phyloP scores from a whole-genome alignment of 768 basidiomycete species.

The Boletus rubroflammeus region DNA sequence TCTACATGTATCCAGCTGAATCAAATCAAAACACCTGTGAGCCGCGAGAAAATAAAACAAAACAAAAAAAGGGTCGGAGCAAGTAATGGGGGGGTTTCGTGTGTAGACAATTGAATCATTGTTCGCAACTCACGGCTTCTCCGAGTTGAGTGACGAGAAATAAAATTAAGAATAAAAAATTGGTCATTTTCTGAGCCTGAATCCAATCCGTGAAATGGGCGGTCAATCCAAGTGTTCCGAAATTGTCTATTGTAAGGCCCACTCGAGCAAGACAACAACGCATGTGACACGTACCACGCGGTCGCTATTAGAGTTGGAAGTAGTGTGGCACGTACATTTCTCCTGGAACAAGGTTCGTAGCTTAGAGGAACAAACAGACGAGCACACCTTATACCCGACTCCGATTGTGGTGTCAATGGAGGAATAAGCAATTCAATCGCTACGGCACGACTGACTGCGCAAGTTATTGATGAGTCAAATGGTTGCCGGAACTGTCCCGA shows the following conservation, averaged over 20 bases:
- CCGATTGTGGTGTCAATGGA: slow-evolving; percentile 3
- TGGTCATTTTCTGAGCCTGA: slow-evolving; percentile 11
- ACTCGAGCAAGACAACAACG: not conserved
- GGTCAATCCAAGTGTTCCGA: not conserved
- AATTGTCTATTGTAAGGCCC: not conserved
- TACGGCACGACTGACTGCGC: slow-evolving; percentile 12
- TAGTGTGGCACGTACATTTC: not conserved
- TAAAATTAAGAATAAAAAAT: not conserved
- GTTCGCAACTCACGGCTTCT: not conserved
- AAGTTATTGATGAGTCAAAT: slow-evolving; percentile 11
- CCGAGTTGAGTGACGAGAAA: not conserved
- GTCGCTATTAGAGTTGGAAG: not conserved
- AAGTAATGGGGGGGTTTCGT: not conserved
- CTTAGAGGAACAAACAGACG: slow-evolving; percentile 4
- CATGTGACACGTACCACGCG: slow-evolving; percentile 12
- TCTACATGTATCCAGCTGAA: not conserved
- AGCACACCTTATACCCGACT: slow-evolving; percentile 28
- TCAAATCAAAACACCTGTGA: slow-evolving; percentile 8
- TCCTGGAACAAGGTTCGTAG: slow-evolving; percentile 22
- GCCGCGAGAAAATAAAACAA: not conserved
- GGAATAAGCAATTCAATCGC: slow-evolving; percentile 28
- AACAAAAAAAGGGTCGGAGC: not conserved
- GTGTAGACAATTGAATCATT: slow-evolving; percentile 8
- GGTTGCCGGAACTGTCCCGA: slow-evolving; percentile 2
- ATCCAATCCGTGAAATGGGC: slow-evolving; percentile 14